These are phyloP conservation scores for Endothia cerciana DNA, from an alignment of 2,329 filamentous ascomycete genomes.

Conservation along the genomic window DNA sequence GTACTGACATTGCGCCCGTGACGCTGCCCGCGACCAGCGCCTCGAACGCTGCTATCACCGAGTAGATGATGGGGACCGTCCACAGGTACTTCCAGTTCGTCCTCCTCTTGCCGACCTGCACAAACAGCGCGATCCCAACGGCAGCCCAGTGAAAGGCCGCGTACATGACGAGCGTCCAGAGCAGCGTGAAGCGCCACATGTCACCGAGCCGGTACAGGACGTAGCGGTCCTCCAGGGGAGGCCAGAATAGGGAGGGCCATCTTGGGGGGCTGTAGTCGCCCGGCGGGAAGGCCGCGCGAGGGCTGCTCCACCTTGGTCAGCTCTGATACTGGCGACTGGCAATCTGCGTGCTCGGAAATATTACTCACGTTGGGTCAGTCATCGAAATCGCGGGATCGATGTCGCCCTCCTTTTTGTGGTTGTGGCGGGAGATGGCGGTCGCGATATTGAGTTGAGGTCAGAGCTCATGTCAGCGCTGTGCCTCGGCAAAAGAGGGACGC, in stretches of 20 bases:
- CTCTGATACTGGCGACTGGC: not conserved
- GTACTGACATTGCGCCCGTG: conserved; percentile 74
- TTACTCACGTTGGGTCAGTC: conserved; percentile 16
- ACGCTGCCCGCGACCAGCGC: conserved; percentile 80
- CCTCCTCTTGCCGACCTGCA: conserved; percentile 65
- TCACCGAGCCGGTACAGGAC: conserved; percentile 75
- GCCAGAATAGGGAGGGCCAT: conserved; percentile 85
- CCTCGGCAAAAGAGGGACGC: conserved; percentile 36
- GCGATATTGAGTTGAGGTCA: conserved; percentile 15
- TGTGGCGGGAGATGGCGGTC: conserved; percentile 14
- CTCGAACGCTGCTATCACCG: conserved; percentile 73
- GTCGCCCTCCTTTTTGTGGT: conserved; percentile 13
- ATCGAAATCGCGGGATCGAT: conserved; percentile 7
- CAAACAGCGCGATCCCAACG: conserved; percentile 70
- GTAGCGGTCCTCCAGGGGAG: conserved; percentile 55
- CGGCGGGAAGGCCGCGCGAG: conserved; percentile 42
- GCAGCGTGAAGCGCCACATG: conserved; percentile 84
- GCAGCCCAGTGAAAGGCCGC: conserved; percentile 74
- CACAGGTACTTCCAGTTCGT: conserved; percentile 67
- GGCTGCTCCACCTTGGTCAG: conserved; percentile 19
- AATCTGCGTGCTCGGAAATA: not conserved
- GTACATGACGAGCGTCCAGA: conserved; percentile 84
- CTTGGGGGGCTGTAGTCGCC: conserved; percentile 66
- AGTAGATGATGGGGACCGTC: conserved; percentile 73
- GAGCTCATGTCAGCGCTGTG: conserved; percentile 27